phyloP scores from a whole-genome alignment of 495 filamentous ascomycete species.

The Aspergillus taichungensis region DNA sequence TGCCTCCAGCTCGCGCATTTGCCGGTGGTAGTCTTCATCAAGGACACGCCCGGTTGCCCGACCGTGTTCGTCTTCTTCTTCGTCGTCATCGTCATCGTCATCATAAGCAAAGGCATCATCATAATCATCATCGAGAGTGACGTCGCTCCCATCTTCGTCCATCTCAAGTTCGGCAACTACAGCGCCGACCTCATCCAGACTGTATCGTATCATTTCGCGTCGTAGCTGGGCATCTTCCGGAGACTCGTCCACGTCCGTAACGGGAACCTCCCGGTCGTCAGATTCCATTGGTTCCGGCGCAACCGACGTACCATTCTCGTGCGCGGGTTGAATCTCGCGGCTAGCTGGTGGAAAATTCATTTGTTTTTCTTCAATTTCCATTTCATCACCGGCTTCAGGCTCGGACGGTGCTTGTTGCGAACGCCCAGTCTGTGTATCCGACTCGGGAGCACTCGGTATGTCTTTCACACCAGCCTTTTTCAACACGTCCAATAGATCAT shows the following conservation, averaged over 20 bases:
- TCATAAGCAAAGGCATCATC: conserved; percentile 42
- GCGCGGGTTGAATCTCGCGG: background rate
- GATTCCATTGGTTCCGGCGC: conserved; percentile 16
- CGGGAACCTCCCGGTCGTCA: conserved; percentile 19
- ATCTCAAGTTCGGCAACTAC: conserved; percentile 91
- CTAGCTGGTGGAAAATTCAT: background rate
- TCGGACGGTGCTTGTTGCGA: background rate
- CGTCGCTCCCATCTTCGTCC: conserved; percentile 56
- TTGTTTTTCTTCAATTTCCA: background rate
- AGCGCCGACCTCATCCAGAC: conserved; percentile 71
- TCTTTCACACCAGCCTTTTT: conserved; percentile 60
- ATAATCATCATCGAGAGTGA: conserved; percentile 47
- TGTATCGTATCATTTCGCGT: conserved; percentile 86
- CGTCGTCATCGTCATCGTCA: conserved; percentile 47
- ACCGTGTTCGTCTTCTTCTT: conserved; percentile 62
- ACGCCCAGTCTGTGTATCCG: background rate
- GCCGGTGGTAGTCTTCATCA: conserved; percentile 59
- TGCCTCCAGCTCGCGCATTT: conserved; percentile 79
- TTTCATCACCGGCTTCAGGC: background rate
- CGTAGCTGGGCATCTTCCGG: conserved; percentile 72
- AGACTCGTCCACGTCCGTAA: conserved; percentile 52
- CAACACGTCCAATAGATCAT: conserved; percentile 56
- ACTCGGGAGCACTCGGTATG: conserved; percentile 22
- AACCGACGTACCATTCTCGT: conserved; percentile 10
- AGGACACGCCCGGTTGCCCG: conserved; percentile 54